These are phyloP conservation scores for Phytophthora hybrid DNA, from an alignment of 352 stramenopile species.

Conservation along the genomic window DNA sequence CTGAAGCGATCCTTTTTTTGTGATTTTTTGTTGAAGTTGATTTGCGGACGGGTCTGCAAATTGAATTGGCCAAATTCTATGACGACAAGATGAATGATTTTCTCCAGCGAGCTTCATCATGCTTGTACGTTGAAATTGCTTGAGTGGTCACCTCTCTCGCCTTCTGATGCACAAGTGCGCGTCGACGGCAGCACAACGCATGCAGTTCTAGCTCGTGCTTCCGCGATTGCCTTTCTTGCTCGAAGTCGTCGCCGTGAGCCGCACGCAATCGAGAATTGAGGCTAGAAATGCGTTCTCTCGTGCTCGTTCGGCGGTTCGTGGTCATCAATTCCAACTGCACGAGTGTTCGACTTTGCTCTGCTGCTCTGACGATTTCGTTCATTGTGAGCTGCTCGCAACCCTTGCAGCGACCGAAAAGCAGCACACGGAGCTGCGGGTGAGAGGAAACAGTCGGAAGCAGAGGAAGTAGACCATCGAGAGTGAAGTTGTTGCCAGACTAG, in stretches of 20 bases:
- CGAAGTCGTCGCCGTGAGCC: conserved; percentile 1
- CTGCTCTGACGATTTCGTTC: conserved; percentile 12
- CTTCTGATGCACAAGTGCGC: conserved; percentile 31
- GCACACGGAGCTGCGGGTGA: conserved; percentile 38
- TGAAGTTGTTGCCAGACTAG: conserved; percentile 50
- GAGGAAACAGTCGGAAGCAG: conserved; percentile 18
- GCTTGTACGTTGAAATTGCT: conserved; percentile 6
- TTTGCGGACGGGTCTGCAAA: too few species aligned
- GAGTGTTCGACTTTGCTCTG: conserved; percentile 40
- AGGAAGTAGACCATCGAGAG: conserved; percentile 33
- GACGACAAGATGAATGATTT: too few species aligned
- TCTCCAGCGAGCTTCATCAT: background rate
- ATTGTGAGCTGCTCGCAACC: conserved; percentile 13
- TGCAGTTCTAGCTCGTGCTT: conserved; percentile 13
- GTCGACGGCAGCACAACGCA: conserved; percentile 22
- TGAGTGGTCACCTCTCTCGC: conserved; percentile 20
- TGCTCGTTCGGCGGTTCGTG: conserved; percentile 2
- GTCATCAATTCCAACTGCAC: conserved; percentile 43
- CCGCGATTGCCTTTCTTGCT: conserved; percentile 22
- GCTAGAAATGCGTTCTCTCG: conserved; percentile 17
- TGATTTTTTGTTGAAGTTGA: background rate
- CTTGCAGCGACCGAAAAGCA: conserved; percentile 45
- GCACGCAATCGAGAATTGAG: conserved; percentile 29
- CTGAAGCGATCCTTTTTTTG: background rate
- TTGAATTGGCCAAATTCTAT: too few species aligned